Base-by-base conservation (phyloP, 345 rosid species). In the Boechera retrofracta region DNA sequence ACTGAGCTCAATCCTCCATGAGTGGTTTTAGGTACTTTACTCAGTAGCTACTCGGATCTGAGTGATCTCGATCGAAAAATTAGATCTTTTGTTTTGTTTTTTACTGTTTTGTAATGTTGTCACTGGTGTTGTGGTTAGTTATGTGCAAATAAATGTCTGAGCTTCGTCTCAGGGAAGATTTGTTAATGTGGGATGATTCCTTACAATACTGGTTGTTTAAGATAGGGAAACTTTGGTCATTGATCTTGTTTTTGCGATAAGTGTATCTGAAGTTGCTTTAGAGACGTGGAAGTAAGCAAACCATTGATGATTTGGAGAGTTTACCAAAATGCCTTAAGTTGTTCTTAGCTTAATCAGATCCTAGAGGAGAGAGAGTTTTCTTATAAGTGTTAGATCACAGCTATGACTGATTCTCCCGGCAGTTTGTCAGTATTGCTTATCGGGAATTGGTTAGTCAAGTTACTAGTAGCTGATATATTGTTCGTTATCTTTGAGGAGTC, bases 231-330 rank as follows among this genome's bases (percentile, higher is more conserved):
- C 10, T 58, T 69, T 70, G 71, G 39, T 60, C 4, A 35, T 32
- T 61, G 39, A 61, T 61, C 32, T 67, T 67, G 28, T 8, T 21
- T 74, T 41, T 18, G 54, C 36, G 26, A 67, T 48, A 29, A 54
- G 6, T 45, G 6, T 74, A 35, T 15, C 28, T 48, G 42, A 28
- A 31, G 51, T 32, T 68, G 63, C 28, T 67, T 59, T 36, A 60
- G 63, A 63, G 32, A 12, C 33, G 3, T 52, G 24, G 18, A 38
- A 39, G 45, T 18, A 31, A 44, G 64, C 35, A 7, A 42, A 64
- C 55, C 15, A 10, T 5, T 68, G 36, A 49, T 68, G 61, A 6
- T 47, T 21, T 54, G 32, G 60, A 47, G 18, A 15, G 8, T 47
- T 15, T 44, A 5, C 16, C 16, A 47, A 47, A 15, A 15, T n/a